Evolutionary conservation across 768 basidiomycete species (phyloP), one percentile per base, ranked within the genome.

Genomic region (Pisolithus microcarpus): DNA sequence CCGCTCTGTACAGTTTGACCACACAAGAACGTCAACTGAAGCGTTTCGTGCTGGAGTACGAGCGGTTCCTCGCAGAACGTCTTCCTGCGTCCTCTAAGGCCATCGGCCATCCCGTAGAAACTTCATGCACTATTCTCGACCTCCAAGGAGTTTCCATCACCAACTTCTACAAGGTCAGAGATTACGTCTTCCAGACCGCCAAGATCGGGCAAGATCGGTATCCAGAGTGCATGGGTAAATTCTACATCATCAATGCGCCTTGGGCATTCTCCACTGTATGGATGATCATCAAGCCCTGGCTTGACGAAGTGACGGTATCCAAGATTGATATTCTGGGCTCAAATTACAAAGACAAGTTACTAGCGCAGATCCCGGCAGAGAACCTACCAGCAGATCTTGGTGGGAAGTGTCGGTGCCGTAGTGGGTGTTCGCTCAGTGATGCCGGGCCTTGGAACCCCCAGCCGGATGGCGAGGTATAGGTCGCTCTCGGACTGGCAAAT

Each of bases 241-340:
- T 99, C 75, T 99, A 90, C 76, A 93, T 98, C 77, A 88, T 96
- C 78, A 97, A 98, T 63, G 89, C 91, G 0, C 95, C 95, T 0
- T 97, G 87, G 84, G 77, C 82, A 47, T 99, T 99, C 74, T 79
- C 80, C 46, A 79, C 85, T 37, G 87, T 95, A 19, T 99, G 94
- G 94, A 64, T 72, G 18, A 65, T 93, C 56, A 80, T 98, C 74
- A 95, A 91, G 73, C 83, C 82, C 3, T 98, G 91, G 91, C 73
- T 99, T 59, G 95, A 98, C 69, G 84, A 85, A 59, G 96, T 94
- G 24, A 99, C 95, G 26, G 92, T 95, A 46, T 77, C 78, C 55
- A 98, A 99, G 81, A 94, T 99, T 64, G 81, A 85, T 56, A 94
- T 99, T 64, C 65, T 96, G 48, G 82, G 89, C 31, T 61, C 60